Evolutionary conservation across 176 grass and related monocot species (phyloP).

Genomic region (Oryza meyeriana): DNA sequence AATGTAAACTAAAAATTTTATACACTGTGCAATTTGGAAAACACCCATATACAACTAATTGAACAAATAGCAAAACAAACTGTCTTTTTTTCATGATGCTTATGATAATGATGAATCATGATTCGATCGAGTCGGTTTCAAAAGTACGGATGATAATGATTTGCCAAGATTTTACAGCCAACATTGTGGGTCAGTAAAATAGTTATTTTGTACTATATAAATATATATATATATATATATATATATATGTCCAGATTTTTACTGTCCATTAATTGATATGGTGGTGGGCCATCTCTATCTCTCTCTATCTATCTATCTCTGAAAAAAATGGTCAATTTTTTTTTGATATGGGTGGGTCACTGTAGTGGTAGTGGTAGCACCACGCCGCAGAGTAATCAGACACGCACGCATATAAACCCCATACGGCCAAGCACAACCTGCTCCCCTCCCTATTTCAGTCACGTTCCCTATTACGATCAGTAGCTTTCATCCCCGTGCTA

Average conservation of each 20-base stretch:
- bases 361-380: background rate
- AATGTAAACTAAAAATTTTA: no score
- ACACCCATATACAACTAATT: no score
- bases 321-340: no score
- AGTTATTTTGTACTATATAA: no score
- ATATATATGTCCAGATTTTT: background rate
- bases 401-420: background rate
- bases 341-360: background rate
- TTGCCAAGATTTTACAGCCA: background rate
- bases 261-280: background rate
- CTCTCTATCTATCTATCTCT: background rate
- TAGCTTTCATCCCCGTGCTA: background rate
- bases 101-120: background rate
- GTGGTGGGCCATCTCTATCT: background rate
- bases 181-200: background rate
- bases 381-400: background rate
- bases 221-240: no score
- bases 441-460: background rate
- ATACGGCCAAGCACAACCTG: background rate
- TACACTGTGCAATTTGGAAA: no score
- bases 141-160: background rate
- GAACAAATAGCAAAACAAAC: no score
- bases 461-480: background rate
- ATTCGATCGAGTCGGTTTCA: background rate
- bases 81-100: no score